These are phyloP conservation scores for Pleoardoris graminearum DNA, from an alignment of 2,329 filamentous ascomycete genomes.

Conservation along the genomic window DNA sequence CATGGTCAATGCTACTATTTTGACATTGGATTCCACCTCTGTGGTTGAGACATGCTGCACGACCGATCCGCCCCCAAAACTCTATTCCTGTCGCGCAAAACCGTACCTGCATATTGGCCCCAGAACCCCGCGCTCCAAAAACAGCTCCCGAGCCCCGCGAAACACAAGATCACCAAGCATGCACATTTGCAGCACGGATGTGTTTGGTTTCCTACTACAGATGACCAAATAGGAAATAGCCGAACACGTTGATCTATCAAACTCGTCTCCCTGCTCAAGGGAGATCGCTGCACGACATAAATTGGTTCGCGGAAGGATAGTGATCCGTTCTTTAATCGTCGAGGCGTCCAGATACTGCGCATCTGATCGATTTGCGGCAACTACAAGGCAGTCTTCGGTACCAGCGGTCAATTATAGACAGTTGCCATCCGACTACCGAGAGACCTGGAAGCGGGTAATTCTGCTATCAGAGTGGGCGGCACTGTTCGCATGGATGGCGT, in stretches of 20 bases:
- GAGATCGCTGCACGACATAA: neutral
- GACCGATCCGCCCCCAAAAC: constrained; percentile 6
- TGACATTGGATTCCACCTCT: neutral
- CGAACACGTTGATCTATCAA: neutral
- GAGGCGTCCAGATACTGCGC: neutral
- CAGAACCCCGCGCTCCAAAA: constrained; percentile 7
- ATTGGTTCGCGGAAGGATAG: neutral
- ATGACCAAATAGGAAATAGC: neutral
- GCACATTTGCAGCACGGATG: constrained; percentile 1
- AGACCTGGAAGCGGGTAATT: neutral
- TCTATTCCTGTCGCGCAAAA: constrained; percentile 10
- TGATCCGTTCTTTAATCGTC: neutral
- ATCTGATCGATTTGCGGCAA: neutral
- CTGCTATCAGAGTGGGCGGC: neutral
- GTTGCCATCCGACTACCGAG: neutral
- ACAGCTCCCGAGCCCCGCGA: constrained; percentile 3
- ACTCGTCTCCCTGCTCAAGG: neutral
- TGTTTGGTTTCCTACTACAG: neutral
- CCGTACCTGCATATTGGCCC: constrained; percentile 17
- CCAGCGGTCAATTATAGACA: neutral
- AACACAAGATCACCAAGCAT: neutral
- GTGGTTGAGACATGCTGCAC: constrained; percentile 4
- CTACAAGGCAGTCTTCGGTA: neutral
- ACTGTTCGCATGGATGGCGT: neutral
- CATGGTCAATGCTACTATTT: constrained; percentile 6